Base-by-base conservation (phyloP, 257 asterid genomes). In the Dorcoceras hygrometricum region DNA sequence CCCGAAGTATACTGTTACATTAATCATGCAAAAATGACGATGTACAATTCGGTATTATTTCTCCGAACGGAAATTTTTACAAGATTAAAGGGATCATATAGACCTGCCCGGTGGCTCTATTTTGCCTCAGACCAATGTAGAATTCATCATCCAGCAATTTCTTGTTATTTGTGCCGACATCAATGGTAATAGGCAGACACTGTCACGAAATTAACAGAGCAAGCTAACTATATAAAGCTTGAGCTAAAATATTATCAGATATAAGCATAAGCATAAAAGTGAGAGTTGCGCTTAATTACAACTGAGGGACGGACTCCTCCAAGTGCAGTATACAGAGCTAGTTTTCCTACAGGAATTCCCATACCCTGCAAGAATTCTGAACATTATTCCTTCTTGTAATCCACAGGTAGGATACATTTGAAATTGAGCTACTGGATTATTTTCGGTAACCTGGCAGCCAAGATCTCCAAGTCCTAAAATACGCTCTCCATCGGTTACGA, bases 321-420 rank as follows among this genome's bases (percentile, higher is more conserved):
- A 56, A 91, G 92, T 72, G 98, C 98, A 25, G 95, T 91, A 80
- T 89, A 91, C 0, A 91, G 90, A 65, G 98, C 82, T 43, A 91
- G 96, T 76, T 91, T 91, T 73, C 98, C 98, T 10, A 91, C 98
- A 3, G 98, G 98, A 75, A 91, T 91, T 54, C 98, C 98, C 98
- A 91, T 89, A 28, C 98, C 98, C 98, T 91, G 84, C 76, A 73
- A 65, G 48, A 74, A 3, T 65, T 68, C 69, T 58, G 23, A 43
- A 69, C 8, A 34, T 10, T 57, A n/a, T 34, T 63, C 23, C 6
- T 11, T 43, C 1, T 43, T 43, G 51, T 43, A 14, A 43, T 43
- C 20, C 51, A 3, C 5, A 36, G 36, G 3, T 1, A 11, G 50
- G n/a, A 39, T 39, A 39, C 12, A 39, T 39, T 39, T 39, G 50